These are phyloP conservation scores for Ophiocordyceps camponoti-saundersi DNA, from an alignment of 2,329 filamentous ascomycete genomes.

Conservation along the genomic window DNA sequence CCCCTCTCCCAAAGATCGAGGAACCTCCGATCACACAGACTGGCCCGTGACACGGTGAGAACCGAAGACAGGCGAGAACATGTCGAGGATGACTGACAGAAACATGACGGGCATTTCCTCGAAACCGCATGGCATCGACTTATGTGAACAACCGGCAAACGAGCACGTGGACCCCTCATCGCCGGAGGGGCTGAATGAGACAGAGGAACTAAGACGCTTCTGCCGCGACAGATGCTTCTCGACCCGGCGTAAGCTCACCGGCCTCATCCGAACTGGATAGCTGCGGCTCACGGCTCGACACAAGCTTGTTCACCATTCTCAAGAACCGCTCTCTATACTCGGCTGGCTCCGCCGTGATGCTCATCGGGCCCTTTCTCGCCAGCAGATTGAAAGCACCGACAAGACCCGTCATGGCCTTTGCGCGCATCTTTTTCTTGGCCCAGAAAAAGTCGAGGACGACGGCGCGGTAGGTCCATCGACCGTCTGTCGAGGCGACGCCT, in stretches of 20 bases:
- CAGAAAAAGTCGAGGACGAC: constrained; percentile 63
- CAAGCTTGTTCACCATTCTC: constrained; percentile 27
- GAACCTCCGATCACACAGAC: not conserved
- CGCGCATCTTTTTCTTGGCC: constrained; percentile 54
- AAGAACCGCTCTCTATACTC: constrained; percentile 46
- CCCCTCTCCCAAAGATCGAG: too few relatives aligned
- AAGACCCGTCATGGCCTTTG: constrained; percentile 47
- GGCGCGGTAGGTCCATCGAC: constrained; percentile 49
- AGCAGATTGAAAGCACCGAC: constrained; percentile 47
- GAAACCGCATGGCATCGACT: not conserved
- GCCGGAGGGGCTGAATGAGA: not conserved
- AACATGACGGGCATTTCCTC: not conserved
- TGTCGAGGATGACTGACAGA: not conserved
- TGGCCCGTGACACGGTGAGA: not conserved
- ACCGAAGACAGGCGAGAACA: not conserved
- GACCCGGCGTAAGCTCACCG: too few relatives aligned
- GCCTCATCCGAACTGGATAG: constrained; percentile 4
- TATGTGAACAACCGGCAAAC: not conserved
- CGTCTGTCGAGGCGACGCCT: constrained; percentile 43
- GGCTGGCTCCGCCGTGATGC: constrained; percentile 49
- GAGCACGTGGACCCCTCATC: not conserved
- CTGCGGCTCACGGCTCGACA: constrained; percentile 4
- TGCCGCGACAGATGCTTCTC: not conserved
- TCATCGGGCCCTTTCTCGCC: constrained; percentile 52
- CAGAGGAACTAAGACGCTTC: not conserved